These are phyloP conservation scores for Fusarium fracticaudum DNA, from an alignment of 2,329 filamentous ascomycete genomes.

Conservation along the genomic window DNA sequence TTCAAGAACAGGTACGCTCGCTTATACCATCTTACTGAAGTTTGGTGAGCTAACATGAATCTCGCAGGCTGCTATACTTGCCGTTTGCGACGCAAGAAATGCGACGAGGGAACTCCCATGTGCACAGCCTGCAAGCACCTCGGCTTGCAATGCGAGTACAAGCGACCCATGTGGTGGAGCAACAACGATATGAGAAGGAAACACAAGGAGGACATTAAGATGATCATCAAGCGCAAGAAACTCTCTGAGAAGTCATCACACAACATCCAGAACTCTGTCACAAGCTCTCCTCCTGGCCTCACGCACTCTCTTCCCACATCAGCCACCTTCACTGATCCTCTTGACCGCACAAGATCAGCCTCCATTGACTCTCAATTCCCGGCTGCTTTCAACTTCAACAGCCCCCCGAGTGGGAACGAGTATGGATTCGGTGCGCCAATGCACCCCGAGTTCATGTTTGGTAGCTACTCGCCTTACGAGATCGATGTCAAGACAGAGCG, in stretches of 20 bases:
- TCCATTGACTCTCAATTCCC: conserved; percentile 85
- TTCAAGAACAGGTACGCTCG: conserved; percentile 83
- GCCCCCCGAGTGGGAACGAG: conserved; percentile 61
- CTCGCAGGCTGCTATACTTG: conserved; percentile 72
- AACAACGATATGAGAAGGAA: conserved; percentile 85
- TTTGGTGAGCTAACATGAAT: conserved; percentile 10
- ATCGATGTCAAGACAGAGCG: conserved; percentile 96
- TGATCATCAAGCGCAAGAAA: conserved; percentile 97
- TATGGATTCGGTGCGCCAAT: conserved; percentile 72
- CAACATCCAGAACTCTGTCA: conserved; percentile 62
- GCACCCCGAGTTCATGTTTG: conserved; percentile 68
- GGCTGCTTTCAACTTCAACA: conserved; percentile 78
- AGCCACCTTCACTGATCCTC: conserved; percentile 79
- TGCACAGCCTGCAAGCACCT: conserved; percentile 77
- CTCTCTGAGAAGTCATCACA: conserved; percentile 82
- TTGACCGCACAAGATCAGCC: conserved; percentile 76
- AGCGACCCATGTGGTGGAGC: conserved; percentile 96
- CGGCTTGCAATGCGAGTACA: conserved; percentile 92
- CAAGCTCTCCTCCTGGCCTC: conserved; percentile 76
- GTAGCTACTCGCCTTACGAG: conserved; percentile 81
- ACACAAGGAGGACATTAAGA: conserved; percentile 96
- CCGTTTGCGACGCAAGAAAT: conserved; percentile 74
- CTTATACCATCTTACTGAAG: conserved; percentile 41
- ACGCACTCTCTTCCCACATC: conserved; percentile 85
- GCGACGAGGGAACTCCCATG: conserved; percentile 70